Evolutionary conservation across 306 rosid genomes (phyloP).

Genomic region (Corylus heterophylla): DNA sequence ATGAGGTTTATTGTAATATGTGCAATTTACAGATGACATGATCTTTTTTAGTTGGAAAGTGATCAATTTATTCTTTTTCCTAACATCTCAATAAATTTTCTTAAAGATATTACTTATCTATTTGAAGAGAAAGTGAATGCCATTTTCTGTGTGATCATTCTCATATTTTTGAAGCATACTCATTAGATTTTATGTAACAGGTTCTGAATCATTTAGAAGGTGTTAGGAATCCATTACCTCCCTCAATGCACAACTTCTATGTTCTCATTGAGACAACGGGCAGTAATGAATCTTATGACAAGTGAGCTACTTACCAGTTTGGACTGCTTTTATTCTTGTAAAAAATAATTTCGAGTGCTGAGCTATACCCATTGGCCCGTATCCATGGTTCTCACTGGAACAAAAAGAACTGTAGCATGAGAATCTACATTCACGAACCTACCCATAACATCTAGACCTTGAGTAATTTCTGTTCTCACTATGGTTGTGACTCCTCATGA

Average conservation of each 20-base stretch:
- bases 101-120: conserved; percentile 7
- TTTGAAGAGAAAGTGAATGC: conserved; percentile 15
- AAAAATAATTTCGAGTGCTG: conserved; percentile 4
- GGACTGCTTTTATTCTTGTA: conserved; percentile 8
- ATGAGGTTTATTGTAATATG: neutral
- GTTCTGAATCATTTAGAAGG: conserved; percentile 82
- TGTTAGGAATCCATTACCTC: conserved; percentile 81
- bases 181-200: conserved; percentile 43
- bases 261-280: conserved; percentile 93
- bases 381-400: neutral
- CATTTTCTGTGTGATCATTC: conserved; percentile 13
- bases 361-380: neutral
- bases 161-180: conserved; percentile 18
- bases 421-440: neutral
- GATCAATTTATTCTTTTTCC: neutral
- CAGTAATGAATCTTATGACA: conserved; percentile 81
- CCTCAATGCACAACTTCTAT: conserved; percentile 66
- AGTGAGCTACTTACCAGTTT: conserved; percentile 41
- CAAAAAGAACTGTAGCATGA: neutral
- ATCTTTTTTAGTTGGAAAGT: conserved; percentile 9
- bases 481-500: neutral
- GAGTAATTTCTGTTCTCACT: neutral
- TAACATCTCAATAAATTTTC: neutral
- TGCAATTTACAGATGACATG: neutral
- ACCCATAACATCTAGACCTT: conserved; percentile 1